Evolutionary conservation across 106 monocot genomes (phyloP).

Genomic region (Iris macrosiphon): DNA sequence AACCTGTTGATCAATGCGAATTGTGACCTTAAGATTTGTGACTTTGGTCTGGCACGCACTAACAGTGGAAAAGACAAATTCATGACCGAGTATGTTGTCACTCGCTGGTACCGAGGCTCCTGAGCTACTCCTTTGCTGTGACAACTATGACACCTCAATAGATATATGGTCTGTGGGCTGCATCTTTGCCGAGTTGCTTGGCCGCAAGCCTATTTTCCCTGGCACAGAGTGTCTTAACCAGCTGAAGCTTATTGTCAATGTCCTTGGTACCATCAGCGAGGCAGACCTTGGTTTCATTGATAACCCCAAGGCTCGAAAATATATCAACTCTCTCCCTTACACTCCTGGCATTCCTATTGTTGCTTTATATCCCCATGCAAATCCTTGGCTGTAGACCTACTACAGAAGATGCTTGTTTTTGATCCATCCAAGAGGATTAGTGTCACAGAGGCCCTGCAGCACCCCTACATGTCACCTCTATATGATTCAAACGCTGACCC

Average conservation of each 20-base stretch:
- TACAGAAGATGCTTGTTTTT: slow-evolving; percentile 67
- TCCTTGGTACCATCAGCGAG: slow-evolving; percentile 49
- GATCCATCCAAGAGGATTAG: slow-evolving; percentile 68
- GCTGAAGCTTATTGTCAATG: slow-evolving; percentile 65
- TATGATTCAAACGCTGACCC: slow-evolving; percentile 55
- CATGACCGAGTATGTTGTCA: slow-evolving; percentile 81
- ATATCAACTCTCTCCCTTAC: slow-evolving; percentile 56
- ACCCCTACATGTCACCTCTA: slow-evolving; percentile 71
- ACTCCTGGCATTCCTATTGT: slow-evolving; percentile 33
- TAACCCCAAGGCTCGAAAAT: slow-evolving; percentile 61
- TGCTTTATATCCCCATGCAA: slow-evolving; percentile 47
- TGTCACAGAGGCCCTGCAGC: slow-evolving; percentile 54
- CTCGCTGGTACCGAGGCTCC: slow-evolving; percentile 79
- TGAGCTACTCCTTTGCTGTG: slow-evolving; percentile 66
- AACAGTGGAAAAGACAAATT: slow-evolving; percentile 38
- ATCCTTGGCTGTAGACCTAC: slow-evolving; percentile 58
- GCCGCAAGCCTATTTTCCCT: slow-evolving; percentile 70
- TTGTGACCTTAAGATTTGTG: slow-evolving; percentile 75
- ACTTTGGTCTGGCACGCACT: slow-evolving; percentile 68
- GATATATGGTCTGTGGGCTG: slow-evolving; percentile 82
- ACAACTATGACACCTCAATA: slow-evolving; percentile 72
- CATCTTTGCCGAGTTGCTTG: slow-evolving; percentile 74
- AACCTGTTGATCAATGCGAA: slow-evolving; percentile 75
- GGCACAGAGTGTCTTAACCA: slow-evolving; percentile 75
- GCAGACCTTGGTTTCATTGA: slow-evolving; percentile 60